Conservation (phyloP, 116 monocot species). For the Posidonia oceanica region DNA sequence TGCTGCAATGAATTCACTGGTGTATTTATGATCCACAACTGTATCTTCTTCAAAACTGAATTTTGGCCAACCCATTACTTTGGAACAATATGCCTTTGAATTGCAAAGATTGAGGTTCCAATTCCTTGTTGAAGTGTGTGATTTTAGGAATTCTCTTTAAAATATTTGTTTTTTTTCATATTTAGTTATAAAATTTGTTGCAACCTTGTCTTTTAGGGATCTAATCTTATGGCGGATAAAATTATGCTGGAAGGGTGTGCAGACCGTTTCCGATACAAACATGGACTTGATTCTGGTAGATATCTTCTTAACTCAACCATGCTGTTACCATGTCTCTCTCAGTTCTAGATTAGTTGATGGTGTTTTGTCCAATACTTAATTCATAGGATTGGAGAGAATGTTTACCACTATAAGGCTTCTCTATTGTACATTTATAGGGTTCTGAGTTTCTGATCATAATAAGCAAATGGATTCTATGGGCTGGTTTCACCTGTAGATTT, state of each 20-base stretch:
- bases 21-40: no score
- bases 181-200: background rate
- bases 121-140: background rate
- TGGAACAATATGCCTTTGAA: no score
- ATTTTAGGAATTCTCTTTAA: background rate
- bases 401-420: no score
- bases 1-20: no score
- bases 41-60: no score
- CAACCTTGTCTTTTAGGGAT: background rate
- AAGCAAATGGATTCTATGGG: no score
- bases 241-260: background rate
- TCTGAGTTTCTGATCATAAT: no score
- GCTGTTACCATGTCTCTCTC: background rate
- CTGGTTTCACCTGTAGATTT: no score
- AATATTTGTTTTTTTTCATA: background rate
- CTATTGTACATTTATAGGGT: no score
- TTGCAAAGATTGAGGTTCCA: no score
- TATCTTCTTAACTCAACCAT: background rate
- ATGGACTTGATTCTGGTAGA: constrained; percentile 7
- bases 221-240: background rate
- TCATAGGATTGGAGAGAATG: no score
- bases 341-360: background rate
- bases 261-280: background rate
- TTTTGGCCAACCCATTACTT: no score
- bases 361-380: background rate